Percentiles rank a stretch among this genome's conserved stretches.
Evolutionary conservation across 192 early-diverging fungal species (phyloP).

Genomic region (Dissophora globulifera): DNA sequence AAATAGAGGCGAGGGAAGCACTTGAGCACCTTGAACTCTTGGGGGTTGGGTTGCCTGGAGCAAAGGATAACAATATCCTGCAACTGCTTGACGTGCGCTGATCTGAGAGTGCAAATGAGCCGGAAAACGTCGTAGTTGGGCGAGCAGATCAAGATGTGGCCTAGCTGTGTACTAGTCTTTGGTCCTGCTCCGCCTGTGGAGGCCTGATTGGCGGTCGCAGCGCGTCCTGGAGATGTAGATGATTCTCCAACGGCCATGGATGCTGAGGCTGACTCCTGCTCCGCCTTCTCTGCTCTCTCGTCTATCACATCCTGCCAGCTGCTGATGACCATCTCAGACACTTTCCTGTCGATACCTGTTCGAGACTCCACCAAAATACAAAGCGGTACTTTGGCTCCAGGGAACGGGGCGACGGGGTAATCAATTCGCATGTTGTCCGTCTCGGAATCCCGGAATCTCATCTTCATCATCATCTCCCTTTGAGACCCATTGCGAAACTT

Average conservation of each 20-base stretch:
- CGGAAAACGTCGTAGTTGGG: slow-evolving; percentile 52
- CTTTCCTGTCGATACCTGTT: slow-evolving; percentile 10
- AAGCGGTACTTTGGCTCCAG: slow-evolving; percentile 37
- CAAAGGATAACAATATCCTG: slow-evolving; percentile 62
- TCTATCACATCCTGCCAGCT: slow-evolving; percentile 25
- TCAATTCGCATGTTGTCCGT: slow-evolving; percentile 8
- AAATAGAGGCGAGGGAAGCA: slow-evolving; percentile 60
- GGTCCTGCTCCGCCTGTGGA: background rate
- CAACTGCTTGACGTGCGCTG: slow-evolving; percentile 50
- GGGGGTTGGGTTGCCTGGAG: slow-evolving; percentile 32
- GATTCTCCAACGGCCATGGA: no score
- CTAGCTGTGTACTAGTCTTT: slow-evolving; percentile 1
- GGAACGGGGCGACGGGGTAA: slow-evolving; percentile 29
- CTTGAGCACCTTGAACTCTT: slow-evolving; percentile 56
- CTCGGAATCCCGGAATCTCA: slow-evolving; percentile 1
- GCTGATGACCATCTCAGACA: slow-evolving; percentile 30
- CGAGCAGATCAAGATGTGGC: slow-evolving; percentile 46
- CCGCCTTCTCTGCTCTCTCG: slow-evolving; percentile 12
- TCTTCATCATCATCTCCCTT: background rate
- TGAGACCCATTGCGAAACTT: no score
- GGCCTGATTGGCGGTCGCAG: no score
- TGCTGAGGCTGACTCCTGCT: no score
- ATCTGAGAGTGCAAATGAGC: slow-evolving; percentile 38
- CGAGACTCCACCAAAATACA: slow-evolving; percentile 24
- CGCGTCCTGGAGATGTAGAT: no score